Evolutionary conservation across 1,284 basidiomycete species (phyloP).

Genomic region (Pterula multifida): DNA sequence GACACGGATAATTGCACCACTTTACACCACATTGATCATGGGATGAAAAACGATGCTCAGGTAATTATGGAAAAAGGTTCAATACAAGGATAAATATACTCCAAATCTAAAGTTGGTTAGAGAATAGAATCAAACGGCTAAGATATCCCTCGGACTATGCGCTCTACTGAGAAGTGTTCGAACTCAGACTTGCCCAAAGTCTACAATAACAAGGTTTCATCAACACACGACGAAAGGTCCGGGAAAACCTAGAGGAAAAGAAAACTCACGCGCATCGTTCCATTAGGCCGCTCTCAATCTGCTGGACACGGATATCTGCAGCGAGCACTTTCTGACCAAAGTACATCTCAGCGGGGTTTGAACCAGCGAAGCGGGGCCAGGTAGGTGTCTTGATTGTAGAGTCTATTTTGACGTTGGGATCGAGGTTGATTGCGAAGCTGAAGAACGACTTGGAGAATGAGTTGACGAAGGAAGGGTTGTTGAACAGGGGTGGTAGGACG

Average conservation of each 20-base stretch:
- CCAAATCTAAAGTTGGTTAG: too few species aligned
- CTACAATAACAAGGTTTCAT: not conserved
- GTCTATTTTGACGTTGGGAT: conserved; percentile 15
- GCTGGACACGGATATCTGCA: not conserved
- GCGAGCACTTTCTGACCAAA: not conserved
- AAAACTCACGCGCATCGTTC: not conserved
- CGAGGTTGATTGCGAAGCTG: conserved; percentile 10
- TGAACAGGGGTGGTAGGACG: conserved; percentile 7
- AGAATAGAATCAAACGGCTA: too few species aligned
- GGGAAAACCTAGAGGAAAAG: not conserved
- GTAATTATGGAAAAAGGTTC: too few species aligned
- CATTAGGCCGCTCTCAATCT: not conserved
- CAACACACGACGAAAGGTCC: too few species aligned
- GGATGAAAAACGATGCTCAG: too few species aligned
- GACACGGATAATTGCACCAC: too few species aligned
- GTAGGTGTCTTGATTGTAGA: conserved; percentile 13
- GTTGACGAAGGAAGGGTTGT: conserved; percentile 14
- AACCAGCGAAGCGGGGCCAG: conserved; percentile 6
- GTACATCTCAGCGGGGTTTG: not conserved
- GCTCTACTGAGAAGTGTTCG: not conserved
- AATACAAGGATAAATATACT: too few species aligned
- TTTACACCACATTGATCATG: too few species aligned
- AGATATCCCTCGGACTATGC: too few species aligned
- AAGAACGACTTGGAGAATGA: conserved; percentile 16
- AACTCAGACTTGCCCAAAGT: not conserved